Evolutionary conservation across 1,139 yeast genomes (phyloP), one percentile per base, ranked within the genome.

Genomic region (Saccharomyces hybrid): DNA sequence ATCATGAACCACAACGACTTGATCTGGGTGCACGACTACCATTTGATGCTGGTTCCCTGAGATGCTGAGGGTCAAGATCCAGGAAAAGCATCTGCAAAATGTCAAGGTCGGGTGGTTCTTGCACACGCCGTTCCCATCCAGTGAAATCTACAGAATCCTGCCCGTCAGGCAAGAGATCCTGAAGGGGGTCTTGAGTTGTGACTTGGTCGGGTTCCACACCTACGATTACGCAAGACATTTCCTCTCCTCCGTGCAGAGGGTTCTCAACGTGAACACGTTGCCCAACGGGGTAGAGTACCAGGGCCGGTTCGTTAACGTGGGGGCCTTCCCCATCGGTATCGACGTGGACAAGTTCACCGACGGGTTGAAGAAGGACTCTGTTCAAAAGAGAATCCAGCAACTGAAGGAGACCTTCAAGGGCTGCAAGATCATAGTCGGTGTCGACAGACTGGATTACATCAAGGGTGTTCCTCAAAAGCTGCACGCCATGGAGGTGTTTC

Each of bases 171-270:
- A 86, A 63, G 99, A 95, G 71, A 90, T 95, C 55, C 76, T 95
- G 64, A 82, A 81, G 58, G 99, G 99, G 51, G 96, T 95, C 2
- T 75, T 95, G 68, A 86, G 95, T 64, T 93, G 98, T 73, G 97
- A 95, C 69, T 78, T 95, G 64, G 84, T 95, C 66, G 99, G 99
- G 0, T 95, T 95, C 78, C 99, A 95, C 71, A 95, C 99, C n/a
- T 95, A 95, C 71, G 99, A 95, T 71, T 95, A 95, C 67, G 99
- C 97, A n/a, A 81, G 99, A 64, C 99, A 95, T 74, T 95, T 95
- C 72, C 73, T 95, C 55, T 86, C 96, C 21, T 84, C 96, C 0
- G 97, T 93, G n/a, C 84, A 91, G 56, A 78, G 97, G 58, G 87
- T 93, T 32, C 79, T 95, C 53, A 80, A 87, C 58, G 84, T 90